Evolutionary conservation across 257 asterid species (phyloP).

Genomic region (Solanum phureja): DNA sequence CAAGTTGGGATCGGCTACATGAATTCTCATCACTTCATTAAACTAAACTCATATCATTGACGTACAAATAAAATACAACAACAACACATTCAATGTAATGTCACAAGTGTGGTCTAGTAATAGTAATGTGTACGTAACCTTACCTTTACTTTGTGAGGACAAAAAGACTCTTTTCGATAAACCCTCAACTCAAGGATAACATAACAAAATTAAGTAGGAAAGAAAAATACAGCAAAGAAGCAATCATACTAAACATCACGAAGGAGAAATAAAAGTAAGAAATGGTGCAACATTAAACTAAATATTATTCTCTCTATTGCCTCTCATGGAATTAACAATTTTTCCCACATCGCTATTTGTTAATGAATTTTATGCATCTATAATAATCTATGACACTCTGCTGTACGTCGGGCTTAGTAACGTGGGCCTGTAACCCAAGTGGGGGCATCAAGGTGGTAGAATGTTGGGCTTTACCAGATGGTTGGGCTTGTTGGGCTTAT

Average conservation of each 20-base stretch:
- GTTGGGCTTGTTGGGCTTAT: not conserved
- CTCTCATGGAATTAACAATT: not conserved
- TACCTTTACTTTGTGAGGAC: too few relatives aligned
- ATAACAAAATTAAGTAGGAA: not conserved
- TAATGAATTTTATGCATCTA: not conserved
- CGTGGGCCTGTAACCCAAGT: not conserved
- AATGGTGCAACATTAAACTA: not conserved
- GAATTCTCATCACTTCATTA: not conserved
- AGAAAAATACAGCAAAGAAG: not conserved
- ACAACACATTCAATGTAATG: too few relatives aligned
- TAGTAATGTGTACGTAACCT: not conserved
- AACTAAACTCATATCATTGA: not conserved
- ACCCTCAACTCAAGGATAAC: not conserved
- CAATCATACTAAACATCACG: too few relatives aligned
- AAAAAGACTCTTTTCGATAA: not conserved
- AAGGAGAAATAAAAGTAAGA: not conserved
- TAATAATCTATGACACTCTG: accelerated
- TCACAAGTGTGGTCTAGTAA: not conserved
- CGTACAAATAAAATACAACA: not conserved
- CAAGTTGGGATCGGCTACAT: not conserved
- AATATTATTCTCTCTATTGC: not conserved
- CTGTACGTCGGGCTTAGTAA: not conserved
- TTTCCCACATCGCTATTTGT: not conserved
- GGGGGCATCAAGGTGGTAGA: not conserved
- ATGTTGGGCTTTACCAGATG: not conserved